Percentiles rank a stretch among this genome's conserved stretches.
Evolutionary conservation across 805 yeast genomes (phyloP).

Genomic region (Starmerella ratchasimensis): DNA sequence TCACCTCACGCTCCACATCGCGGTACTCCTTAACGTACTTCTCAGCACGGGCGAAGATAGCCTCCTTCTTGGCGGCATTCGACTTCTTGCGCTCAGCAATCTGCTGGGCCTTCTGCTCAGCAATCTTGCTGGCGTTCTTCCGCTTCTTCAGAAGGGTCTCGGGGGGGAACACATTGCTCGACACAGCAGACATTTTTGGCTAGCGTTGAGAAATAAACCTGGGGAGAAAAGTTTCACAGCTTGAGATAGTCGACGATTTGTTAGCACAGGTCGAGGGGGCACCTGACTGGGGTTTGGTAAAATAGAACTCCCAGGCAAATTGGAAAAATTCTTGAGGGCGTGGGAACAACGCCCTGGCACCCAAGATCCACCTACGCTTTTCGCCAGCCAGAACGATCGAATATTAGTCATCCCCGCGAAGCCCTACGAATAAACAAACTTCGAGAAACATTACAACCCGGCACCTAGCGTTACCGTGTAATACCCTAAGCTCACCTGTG

Average conservation of each 20-base stretch:
- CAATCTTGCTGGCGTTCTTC: slow-evolving; percentile 43
- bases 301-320: no score
- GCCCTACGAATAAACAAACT: no score
- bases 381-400: no score
- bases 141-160: slow-evolving; percentile 48
- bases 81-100: slow-evolving; percentile 30
- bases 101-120: slow-evolving; percentile 41
- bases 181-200: slow-evolving; percentile 4
- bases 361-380: no score
- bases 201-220: neutral
- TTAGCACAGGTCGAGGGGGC: neutral
- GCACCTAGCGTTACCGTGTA: no score
- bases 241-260: neutral
- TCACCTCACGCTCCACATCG: slow-evolving; percentile 76
- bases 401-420: no score
- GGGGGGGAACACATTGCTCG: slow-evolving; percentile 31
- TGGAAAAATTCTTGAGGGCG: no score
- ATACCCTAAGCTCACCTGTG: no score
- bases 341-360: no score
- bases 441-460: no score
- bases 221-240: slow-evolving; percentile 1
- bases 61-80: slow-evolving; percentile 29
- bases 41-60: slow-evolving; percentile 86
- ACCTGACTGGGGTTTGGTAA: slow-evolving; percentile 1
- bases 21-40: slow-evolving; percentile 91